Conservation (phyloP, 2,329 filamentous ascomycete species). For the Nemania sp. region DNA sequence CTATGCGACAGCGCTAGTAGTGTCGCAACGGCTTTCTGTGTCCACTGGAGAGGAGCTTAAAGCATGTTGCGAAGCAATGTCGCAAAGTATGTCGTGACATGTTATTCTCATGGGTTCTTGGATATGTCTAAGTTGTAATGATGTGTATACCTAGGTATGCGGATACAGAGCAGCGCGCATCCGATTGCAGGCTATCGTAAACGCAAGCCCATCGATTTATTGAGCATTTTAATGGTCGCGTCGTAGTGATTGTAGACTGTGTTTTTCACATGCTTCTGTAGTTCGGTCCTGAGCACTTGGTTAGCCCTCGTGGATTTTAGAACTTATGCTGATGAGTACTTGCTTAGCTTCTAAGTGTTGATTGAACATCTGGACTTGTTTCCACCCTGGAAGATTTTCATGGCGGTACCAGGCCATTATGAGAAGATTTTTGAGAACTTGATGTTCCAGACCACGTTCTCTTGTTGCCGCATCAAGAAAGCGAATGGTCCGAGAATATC, state of each 20-base stretch:
- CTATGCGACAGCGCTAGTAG: too few relatives aligned
- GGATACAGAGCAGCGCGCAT: slow-evolving; percentile 1
- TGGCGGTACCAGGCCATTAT: slow-evolving; percentile 49
- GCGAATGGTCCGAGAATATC: slow-evolving; percentile 66
- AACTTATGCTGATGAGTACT: slow-evolving; percentile 6
- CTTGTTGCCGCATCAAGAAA: slow-evolving; percentile 69
- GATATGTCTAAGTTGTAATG: slow-evolving; percentile 1
- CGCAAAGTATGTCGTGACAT: not conserved
- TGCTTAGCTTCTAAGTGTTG: slow-evolving; percentile 25
- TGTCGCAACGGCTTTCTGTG: slow-evolving; percentile 5
- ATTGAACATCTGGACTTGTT: slow-evolving; percentile 19
- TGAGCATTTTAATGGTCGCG: slow-evolving; percentile 72
- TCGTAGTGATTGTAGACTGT: slow-evolving; percentile 64
- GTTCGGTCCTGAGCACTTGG: slow-evolving; percentile 20
- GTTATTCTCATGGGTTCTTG: not conserved
- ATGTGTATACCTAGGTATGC: slow-evolving; percentile 3
- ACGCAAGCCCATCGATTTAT: slow-evolving; percentile 71
- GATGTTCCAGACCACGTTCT: slow-evolving; percentile 70
- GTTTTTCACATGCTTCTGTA: slow-evolving; percentile 27
- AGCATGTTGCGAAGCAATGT: slow-evolving; percentile 1
- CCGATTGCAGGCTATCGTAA: slow-evolving; percentile 46
- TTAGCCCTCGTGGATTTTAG: slow-evolving; percentile 19
- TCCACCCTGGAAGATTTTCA: slow-evolving; percentile 38
- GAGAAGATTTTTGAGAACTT: slow-evolving; percentile 70
- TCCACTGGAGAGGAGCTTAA: not conserved